Evolutionary conservation across 2,329 filamentous ascomycete species (phyloP), one percentile per base, ranked within the genome.

Genomic region (Alternaria tenuissima): DNA sequence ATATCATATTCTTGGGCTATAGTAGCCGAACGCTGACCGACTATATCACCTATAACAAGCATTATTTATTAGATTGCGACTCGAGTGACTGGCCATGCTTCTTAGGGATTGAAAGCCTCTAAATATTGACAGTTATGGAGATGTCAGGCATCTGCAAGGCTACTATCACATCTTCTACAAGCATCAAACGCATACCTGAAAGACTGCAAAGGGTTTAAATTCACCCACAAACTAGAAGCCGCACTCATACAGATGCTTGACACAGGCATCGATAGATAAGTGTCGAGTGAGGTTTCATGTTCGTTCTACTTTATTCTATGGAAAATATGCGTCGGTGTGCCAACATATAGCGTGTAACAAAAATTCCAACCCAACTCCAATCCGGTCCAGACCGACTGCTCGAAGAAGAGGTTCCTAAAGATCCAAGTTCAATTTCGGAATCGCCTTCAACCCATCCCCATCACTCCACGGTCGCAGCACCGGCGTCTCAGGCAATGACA

Each of bases 181-280:
- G 75, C 46, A 74, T 75, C 4, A 67, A 78, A 43, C 51, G 54
- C 7, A 66, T 79, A 26, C 9, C 28, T 30, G 28, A 30, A 30
- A 11, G 8, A 30, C 24, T 74, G 57, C 42, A 8, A 60, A 71
- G 67, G 62, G 36, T 66, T 79, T 2, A 65, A 67, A 62, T 30
- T 11, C 28, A 11, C 28, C 28, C 28, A 30, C 8, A 30, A 30
- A 30, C 28, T 11, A 8, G 67, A 79, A 38, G 64, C 79, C 52
- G 69, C 70, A 30, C 28, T 30, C 28, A 30, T 11, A 11, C 28
- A 30, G 28, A 30, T 30, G 28, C 20, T 16, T 16, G 32, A 36
- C 12, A 36, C 32, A 16, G 11, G 32, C 12, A 16, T 36, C 14
- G 32, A 36, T n/a, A 16, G 32, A 16, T 16, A 7, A 12, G 32